Evolutionary conservation across 345 rosid genomes (phyloP).

Genomic region (Litchi chinensis): DNA sequence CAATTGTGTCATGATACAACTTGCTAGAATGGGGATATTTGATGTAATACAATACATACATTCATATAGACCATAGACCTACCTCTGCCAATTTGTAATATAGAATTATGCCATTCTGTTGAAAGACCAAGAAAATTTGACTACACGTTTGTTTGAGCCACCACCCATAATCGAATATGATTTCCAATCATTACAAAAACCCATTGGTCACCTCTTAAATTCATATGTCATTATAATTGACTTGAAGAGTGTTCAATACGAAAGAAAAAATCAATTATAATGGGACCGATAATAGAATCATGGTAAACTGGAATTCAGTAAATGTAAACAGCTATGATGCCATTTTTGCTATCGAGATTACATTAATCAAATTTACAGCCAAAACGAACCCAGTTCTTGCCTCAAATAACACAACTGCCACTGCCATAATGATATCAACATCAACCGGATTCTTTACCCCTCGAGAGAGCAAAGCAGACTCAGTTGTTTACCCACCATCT

Average conservation of each 20-base stretch:
- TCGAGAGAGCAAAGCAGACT: not conserved
- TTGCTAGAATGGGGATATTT: not conserved
- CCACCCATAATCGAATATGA: not conserved
- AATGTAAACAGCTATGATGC: not conserved
- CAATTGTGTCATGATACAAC: too few relatives aligned
- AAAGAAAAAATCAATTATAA: too few relatives aligned
- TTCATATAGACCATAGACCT: not conserved
- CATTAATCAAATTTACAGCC: not conserved
- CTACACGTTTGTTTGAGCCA: too few relatives aligned
- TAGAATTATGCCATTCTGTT: not conserved
- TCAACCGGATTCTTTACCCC: not conserved
- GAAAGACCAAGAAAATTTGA: not conserved
- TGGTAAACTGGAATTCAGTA: not conserved
- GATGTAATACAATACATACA: not conserved
- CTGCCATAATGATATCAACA: too few relatives aligned
- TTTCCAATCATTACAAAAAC: not conserved
- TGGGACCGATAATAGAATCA: too few relatives aligned
- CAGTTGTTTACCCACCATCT: not conserved
- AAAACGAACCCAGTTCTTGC: not conserved
- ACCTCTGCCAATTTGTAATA: not conserved
- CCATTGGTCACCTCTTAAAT: too few relatives aligned
- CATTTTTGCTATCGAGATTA: not conserved
- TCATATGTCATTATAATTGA: too few relatives aligned
- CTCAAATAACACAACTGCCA: not conserved
- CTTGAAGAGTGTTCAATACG: too few relatives aligned